Percentiles rank a stretch among this genome's conserved stretches.
Evolutionary conservation across 2,329 filamentous ascomycete species (phyloP).

Genomic region (Fusarium bulbicola): DNA sequence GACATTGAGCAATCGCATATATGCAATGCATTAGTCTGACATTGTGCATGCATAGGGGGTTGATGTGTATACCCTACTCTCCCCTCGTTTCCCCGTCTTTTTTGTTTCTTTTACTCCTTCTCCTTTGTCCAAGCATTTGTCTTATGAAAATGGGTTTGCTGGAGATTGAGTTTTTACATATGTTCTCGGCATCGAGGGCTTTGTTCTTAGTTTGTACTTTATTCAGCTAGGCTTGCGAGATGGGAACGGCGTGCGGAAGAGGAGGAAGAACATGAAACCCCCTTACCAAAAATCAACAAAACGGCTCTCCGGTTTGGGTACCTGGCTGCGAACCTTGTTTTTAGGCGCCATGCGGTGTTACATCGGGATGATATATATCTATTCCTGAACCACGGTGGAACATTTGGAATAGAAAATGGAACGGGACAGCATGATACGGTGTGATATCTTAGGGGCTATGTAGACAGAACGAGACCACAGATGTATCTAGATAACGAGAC

Average conservation of each 20-base stretch:
- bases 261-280: background rate
- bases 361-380: conserved; percentile 32
- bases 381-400: conserved; percentile 1
- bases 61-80: conserved; percentile 15
- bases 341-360: conserved; percentile 38
- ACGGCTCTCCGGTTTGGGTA: conserved; percentile 21
- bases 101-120: conserved; percentile 24
- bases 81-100: conserved; percentile 8
- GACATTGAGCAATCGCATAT: conserved; percentile 18
- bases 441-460: conserved; percentile 11
- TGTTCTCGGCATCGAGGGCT: background rate
- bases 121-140: conserved; percentile 19
- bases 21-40: conserved; percentile 16
- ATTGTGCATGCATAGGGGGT: conserved; percentile 24
- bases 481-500: conserved; percentile 27
- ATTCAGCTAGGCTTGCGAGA: conserved; percentile 27
- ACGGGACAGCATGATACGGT: background rate
- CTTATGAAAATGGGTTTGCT: conserved; percentile 5
- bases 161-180: conserved; percentile 13
- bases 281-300: background rate
- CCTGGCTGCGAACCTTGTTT: conserved; percentile 34
- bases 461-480: conserved; percentile 12
- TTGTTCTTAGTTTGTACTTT: conserved; percentile 37
- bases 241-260: conserved; percentile 8
- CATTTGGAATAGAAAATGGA: conserved; percentile 19